Evolutionary conservation across 176 grass and related monocot species (phyloP), one percentile per base, ranked within the genome.

Genomic region (Calamus simplicifolius): DNA sequence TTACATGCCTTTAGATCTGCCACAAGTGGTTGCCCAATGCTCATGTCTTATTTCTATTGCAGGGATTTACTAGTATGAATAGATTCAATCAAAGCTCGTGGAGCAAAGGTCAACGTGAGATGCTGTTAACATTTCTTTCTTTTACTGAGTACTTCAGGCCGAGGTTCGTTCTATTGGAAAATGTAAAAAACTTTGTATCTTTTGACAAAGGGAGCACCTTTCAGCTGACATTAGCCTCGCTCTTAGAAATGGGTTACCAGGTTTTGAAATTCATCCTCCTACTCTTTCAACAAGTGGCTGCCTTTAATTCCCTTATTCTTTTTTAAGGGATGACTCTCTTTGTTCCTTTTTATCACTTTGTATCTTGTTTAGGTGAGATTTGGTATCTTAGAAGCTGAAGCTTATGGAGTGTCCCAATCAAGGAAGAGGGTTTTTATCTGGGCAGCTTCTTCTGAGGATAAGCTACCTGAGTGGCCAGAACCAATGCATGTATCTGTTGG

Each of bases 31-130:
- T 23, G 8, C 6, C 31, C 31, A 7, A 35, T 35, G 4, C 31
- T 27, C 16, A 29, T 14, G 13, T 53, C 5, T 12, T 19, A 18
- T 70, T 69, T 79, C 77, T 55, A 54, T 13, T 76, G 19, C 82
- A 98, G 94, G 94, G 94, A 6, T 98, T 98, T 74, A 92, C 88
- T 72, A 85, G 94, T 58, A 98, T 98, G 94, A 98, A 98, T 50
- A 85, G 94, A 73, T 98, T 93, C 76, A 98, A 89, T 61, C 84
- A 85, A 77, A 92, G 88, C 61, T 75, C 88, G 59, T 98, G 88
- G 94, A 98, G 94, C 75, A 98, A 98, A 82, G 94, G 92, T 57
- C 94, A 98, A 38, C 89, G 88, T 3, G 94, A 98, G 70, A 93
- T 98, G 94, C 89, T 98, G 66, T 82, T 98, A 75, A 88, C 94